These are phyloP conservation scores for Phyllostachys edulis DNA, from an alignment of 176 grass and related monocot species.

Conservation along the genomic window DNA sequence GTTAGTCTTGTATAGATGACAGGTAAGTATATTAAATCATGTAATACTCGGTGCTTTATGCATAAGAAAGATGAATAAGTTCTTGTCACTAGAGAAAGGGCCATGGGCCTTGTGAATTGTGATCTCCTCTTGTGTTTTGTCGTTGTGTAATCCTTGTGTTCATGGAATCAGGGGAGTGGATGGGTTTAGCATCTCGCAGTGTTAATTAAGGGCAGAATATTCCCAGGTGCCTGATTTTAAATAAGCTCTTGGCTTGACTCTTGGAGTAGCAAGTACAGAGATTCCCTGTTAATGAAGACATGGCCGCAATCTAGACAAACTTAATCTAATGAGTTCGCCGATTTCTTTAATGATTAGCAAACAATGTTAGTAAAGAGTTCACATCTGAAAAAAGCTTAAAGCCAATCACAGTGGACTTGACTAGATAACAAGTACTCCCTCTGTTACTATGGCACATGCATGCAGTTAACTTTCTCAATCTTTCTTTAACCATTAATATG, in stretches of 20 bases:
- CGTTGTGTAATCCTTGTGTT: neutral
- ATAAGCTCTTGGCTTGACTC: constrained; percentile 15
- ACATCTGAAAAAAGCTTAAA: neutral
- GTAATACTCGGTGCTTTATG: neutral
- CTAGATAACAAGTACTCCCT: neutral
- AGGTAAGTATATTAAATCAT: neutral
- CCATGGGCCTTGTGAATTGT: neutral
- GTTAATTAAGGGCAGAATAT: neutral
- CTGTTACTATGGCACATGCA: neutral
- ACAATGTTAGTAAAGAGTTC: neutral
- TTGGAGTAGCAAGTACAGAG: neutral
- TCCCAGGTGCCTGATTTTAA: neutral
- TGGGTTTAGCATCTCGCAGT: constrained; percentile 14
- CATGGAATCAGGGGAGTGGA: constrained; percentile 39
- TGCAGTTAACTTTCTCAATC: neutral
- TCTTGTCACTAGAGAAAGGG: constrained; percentile 23
- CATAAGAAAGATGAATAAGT: neutral
- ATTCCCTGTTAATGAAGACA: neutral
- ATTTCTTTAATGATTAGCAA: neutral
- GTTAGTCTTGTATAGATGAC: constrained; percentile 10
- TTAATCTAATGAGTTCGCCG: neutral
- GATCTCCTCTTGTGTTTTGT: constrained; percentile 37
- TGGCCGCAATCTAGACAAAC: neutral
- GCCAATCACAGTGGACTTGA: neutral
- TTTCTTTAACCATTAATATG: neutral